phyloP scores from a whole-genome alignment of 1,284 basidiomycete genomes.

The Thecaphora thlaspeos region DNA sequence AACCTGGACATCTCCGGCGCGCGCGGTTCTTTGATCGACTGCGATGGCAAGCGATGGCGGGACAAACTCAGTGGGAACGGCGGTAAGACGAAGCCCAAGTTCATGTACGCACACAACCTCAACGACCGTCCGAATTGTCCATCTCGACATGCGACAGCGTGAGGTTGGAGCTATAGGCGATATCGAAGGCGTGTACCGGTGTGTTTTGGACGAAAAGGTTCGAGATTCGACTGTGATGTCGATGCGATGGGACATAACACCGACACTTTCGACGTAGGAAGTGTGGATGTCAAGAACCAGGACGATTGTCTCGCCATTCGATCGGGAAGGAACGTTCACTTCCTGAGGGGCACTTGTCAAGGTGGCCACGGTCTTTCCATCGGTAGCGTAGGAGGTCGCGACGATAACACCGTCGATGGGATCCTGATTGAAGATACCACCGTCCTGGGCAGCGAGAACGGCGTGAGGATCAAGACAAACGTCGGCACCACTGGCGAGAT shows the following conservation, averaged over 20 bases:
- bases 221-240: slow-evolving; percentile 5
- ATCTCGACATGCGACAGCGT: slow-evolving; percentile 8
- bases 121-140: too few species aligned
- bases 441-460: too few species aligned
- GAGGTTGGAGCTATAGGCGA: slow-evolving; percentile 14
- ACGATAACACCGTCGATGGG: slow-evolving; percentile 19
- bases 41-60: slow-evolving; percentile 15
- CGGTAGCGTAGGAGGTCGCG: slow-evolving; percentile 20
- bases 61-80: slow-evolving; percentile 4
- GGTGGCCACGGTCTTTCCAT: slow-evolving; percentile 33
- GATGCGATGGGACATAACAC: slow-evolving; percentile 26
- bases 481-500: too few species aligned
- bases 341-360: slow-evolving; percentile 11
- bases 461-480: too few species aligned
- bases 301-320: slow-evolving; percentile 31
- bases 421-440: slow-evolving; percentile 1
- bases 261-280: slow-evolving; percentile 27
- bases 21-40: slow-evolving; percentile 10
- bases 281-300: slow-evolving; percentile 14
- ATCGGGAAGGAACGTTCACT: slow-evolving; percentile 17
- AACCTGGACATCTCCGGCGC: slow-evolving; percentile 8
- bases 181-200: slow-evolving; percentile 23
- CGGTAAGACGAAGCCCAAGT: slow-evolving; percentile 28
- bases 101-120: slow-evolving; percentile 11
- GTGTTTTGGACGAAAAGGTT: slow-evolving; percentile 8